These are phyloP conservation scores for Plasmodium knowlesi DNA, from an alignment of 169 alveolate species.

Conservation along the genomic window DNA sequence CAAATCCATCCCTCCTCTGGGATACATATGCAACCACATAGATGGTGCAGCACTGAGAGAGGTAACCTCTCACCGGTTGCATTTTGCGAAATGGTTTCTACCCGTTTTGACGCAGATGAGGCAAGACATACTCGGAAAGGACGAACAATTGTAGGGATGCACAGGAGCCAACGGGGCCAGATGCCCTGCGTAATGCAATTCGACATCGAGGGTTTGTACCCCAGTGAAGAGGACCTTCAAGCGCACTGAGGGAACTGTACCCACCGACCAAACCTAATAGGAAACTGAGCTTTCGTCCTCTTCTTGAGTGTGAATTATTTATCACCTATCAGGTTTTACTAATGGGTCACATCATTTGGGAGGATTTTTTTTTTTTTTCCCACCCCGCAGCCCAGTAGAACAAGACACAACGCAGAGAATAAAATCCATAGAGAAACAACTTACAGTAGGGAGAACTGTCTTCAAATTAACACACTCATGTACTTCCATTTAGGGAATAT, in stretches of 20 bases:
- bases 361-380: too few species aligned
- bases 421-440: slow-evolving; percentile 48
- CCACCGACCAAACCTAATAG: background rate
- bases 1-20: background rate
- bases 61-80: background rate
- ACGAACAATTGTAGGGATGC: background rate
- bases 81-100: background rate
- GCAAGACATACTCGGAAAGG: background rate
- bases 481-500: background rate
- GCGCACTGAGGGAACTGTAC: background rate
- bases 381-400: background rate
- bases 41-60: background rate
- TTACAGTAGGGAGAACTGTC: slow-evolving; percentile 20
- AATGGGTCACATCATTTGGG: background rate
- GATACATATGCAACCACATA: background rate
- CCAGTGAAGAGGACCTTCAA: background rate
- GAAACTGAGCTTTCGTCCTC: background rate
- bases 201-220: background rate
- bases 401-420: slow-evolving; percentile 9
- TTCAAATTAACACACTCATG: background rate
- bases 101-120: background rate
- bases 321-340: background rate
- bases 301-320: background rate
- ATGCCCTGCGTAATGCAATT: background rate
- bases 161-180: background rate